phyloP scores from a whole-genome alignment of 495 filamentous ascomycete species.

The Arthonia radiata region DNA sequence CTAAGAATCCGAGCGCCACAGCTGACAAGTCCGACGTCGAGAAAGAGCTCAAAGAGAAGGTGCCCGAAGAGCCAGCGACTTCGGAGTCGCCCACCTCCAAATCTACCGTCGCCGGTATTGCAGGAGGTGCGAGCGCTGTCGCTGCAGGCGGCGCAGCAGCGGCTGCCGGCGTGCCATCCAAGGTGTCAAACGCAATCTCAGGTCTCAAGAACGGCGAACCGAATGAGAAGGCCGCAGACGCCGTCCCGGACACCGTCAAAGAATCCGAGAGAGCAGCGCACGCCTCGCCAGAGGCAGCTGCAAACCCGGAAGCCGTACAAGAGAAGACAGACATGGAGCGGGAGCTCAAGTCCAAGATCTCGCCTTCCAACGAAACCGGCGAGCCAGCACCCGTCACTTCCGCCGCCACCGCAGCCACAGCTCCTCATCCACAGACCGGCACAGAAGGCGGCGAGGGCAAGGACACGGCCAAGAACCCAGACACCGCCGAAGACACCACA shows the following conservation, averaged over 20 bases:
- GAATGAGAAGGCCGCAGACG: too few relatives aligned
- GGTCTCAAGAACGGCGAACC: too few relatives aligned
- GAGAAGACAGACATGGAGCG: constrained; percentile 14
- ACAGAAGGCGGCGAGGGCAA: too few relatives aligned
- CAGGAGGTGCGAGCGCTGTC: too few relatives aligned
- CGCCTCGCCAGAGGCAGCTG: constrained; percentile 6
- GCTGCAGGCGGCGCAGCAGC: too few relatives aligned
- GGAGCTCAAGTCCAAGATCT: constrained; percentile 8
- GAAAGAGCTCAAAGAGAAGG: constrained; percentile 33
- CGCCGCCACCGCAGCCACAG: constrained; percentile 9
- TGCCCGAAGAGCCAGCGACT: constrained; percentile 21
- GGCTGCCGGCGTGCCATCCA: too few relatives aligned
- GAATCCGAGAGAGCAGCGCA: constrained; percentile 5
- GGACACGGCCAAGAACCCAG: too few relatives aligned
- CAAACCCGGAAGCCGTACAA: constrained; percentile 4
- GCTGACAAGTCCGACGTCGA: constrained; percentile 59
- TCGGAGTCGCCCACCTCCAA: too few relatives aligned
- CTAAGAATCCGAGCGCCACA: constrained; percentile 38
- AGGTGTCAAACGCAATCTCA: too few relatives aligned
- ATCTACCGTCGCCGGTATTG: too few relatives aligned
- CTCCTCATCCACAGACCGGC: too few relatives aligned
- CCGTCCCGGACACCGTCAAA: constrained; percentile 4
- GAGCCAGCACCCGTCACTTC: constrained; percentile 16
- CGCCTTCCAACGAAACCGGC: constrained; percentile 6
- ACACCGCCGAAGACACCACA: too few relatives aligned